Evolutionary conservation across 768 basidiomycete species (phyloP), one percentile per base, ranked within the genome.

Genomic region (Boletus sp.): DNA sequence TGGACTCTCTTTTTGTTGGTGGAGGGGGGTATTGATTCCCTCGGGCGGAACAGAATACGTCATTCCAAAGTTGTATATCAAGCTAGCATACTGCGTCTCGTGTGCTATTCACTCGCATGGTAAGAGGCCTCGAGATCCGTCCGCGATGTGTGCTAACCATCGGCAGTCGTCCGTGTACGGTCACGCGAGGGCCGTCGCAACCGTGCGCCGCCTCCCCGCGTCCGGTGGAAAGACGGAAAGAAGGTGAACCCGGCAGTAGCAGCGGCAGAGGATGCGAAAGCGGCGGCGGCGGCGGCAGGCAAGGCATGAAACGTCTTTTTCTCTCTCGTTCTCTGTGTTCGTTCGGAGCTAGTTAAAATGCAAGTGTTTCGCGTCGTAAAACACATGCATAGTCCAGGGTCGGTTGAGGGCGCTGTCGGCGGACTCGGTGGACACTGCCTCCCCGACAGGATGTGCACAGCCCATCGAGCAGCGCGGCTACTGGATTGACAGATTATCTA

Each of bases 41-140:
- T 40, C 7, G 7, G 47, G 4, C 1, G 47, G 47, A 46, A 37
- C 40, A 93, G 96, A 98, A 76, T 98, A 98, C 76, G 84, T 83
- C 55, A 87, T 98, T 67, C 96, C 96, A 37, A 98, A 98, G 75
- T 77, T 98, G 61, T 98, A 98, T 83, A 88, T 95, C 82, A 96
- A 98, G 86, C 92, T 97, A 66, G 88, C 85, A 41, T 98, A 99
- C 83, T 99, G 97, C 75, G 90, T 99, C 54, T 97, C 95, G 46
- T 99, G 97, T 72, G 97, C 97, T 37, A 98, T 99, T 73, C 97
- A 99, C 82, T 93, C 94, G 64, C 97, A 99, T 75, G 90, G 94
- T 93, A 61, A 58, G 90, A 73, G 7, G 1, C 6, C 17, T 7
- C 6, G 33, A 27, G 32, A 30, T 47, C 42, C 37, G 42, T 39